Base-by-base conservation (phyloP, 768 basidiomycete genomes). In the Rhodosporidiobolus odoratus region DNA sequence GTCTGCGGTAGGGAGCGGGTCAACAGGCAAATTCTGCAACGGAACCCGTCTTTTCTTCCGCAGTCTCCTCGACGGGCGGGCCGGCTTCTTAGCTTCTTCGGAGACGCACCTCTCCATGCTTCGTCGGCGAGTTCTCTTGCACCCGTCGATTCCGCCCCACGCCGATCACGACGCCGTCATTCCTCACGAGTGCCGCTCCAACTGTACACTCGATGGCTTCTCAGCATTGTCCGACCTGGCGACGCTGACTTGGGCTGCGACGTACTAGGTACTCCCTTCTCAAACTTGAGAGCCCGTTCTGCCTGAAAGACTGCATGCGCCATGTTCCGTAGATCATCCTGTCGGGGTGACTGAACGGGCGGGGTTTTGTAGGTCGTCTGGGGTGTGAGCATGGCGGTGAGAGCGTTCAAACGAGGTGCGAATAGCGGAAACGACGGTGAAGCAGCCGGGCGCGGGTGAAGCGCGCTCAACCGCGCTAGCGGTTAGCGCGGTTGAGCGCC, bases 211-310 rank as follows among this genome's bases (percentile, higher is more conserved):
- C 13, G 23, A 23, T 13, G 43, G 43, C 13, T 12, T 13, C 13
- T 45, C 43, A 45, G 43, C 43, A n/a, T n/a, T n/a, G n/a, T n/a
- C n/a, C n/a, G n/a, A n/a, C n/a, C n/a, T n/a, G n/a, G n/a, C n/a
- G n/a, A n/a, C n/a, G n/a, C n/a, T n/a, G n/a, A n/a, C n/a, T n/a
- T n/a, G n/a, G n/a, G n/a, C n/a, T n/a, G 23, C 13, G 23, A 45
- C 43, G 43, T 23, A 45, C 43, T 88, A 17, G 87, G 86, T n/a
- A 87, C 81, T 0, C 87, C 86, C 2, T 86, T 85, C 68, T 87
- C 83, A 0, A 66, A 75, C 48, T n/a, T 21, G 16, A 81, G 81
- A 64, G 85, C 83, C 60, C 82, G 81, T 40, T 76, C 76, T 0
- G 85, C 87, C 71, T 87, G 82, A 25, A 66, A 64, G 21, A 78